Conservation (phyloP, 2,329 filamentous ascomycete genomes). For the Phyllosticta citribraziliensis region DNA sequence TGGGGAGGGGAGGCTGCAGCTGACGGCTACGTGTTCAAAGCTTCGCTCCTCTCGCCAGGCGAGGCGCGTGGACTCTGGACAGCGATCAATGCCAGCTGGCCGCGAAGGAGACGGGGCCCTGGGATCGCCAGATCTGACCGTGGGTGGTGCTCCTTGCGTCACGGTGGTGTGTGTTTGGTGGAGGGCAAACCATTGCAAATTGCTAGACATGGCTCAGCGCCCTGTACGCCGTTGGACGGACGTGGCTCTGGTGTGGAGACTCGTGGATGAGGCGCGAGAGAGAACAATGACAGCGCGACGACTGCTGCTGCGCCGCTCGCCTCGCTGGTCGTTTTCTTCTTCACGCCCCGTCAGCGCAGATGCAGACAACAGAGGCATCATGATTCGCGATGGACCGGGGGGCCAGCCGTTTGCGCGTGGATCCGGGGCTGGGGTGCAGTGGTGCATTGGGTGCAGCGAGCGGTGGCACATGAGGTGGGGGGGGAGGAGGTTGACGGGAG, state of each 20-base stretch:
- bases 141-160: slow-evolving; percentile 4
- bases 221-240: neutral
- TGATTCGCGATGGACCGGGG: neutral
- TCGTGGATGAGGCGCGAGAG: neutral
- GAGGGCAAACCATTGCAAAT: neutral
- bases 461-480: neutral
- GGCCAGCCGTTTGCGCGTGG: neutral
- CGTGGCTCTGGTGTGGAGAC: neutral
- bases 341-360: neutral
- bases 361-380: neutral
- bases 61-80: slow-evolving; percentile 14
- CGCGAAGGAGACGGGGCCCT: slow-evolving; percentile 14
- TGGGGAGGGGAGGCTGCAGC: slow-evolving; percentile 2
- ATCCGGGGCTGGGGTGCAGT: neutral
- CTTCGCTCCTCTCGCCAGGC: slow-evolving; percentile 4
- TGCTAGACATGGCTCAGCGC: neutral
- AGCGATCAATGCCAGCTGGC: slow-evolving; percentile 27
- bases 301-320: neutral
- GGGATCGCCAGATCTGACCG: slow-evolving; percentile 11
- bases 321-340: neutral
- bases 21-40: slow-evolving; percentile 12
- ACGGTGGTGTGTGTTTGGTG: neutral
- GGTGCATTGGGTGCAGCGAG: neutral
- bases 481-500: neutral
- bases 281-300: neutral